Conservation (phyloP, 352 stramenopile genomes). For the Sclerospora graminicola region DNA sequence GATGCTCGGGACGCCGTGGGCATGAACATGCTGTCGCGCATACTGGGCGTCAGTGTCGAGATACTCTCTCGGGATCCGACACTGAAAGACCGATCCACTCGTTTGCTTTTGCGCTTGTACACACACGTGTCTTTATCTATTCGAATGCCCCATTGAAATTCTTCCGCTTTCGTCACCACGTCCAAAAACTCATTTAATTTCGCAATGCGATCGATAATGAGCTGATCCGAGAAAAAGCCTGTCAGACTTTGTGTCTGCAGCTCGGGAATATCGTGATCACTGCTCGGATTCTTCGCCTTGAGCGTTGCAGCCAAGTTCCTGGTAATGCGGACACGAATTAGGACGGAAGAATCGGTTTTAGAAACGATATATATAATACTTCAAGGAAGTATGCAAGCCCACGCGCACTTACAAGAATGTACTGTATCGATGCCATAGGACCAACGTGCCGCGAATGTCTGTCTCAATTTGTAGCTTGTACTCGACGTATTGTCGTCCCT, state of each 20-base stretch:
- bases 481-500: constrained; percentile 81
- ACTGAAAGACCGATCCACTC: constrained; percentile 53
- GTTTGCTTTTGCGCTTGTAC: constrained; percentile 85
- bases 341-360: background rate
- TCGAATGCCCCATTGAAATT: constrained; percentile 85
- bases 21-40: constrained; percentile 74
- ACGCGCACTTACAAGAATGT: constrained; percentile 61
- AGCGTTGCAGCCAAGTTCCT: constrained; percentile 71
- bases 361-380: background rate
- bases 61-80: constrained; percentile 65
- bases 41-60: constrained; percentile 59
- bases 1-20: constrained; percentile 40
- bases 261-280: constrained; percentile 63
- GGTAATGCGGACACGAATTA: background rate
- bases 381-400: background rate
- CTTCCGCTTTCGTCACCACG: constrained; percentile 72
- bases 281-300: constrained; percentile 71
- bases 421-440: constrained; percentile 84
- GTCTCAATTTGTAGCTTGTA: constrained; percentile 85
- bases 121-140: constrained; percentile 87
- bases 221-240: constrained; percentile 74
- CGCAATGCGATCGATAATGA: constrained; percentile 79
- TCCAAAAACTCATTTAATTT: constrained; percentile 84
- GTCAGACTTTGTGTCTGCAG: constrained; percentile 77
- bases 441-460: constrained; percentile 74